A percentile compares a stretch with the other conserved stretches of the same genome.
Conservation (phyloP, 2,329 filamentous ascomycete genomes). For the Mycosphaerella sp. region DNA sequence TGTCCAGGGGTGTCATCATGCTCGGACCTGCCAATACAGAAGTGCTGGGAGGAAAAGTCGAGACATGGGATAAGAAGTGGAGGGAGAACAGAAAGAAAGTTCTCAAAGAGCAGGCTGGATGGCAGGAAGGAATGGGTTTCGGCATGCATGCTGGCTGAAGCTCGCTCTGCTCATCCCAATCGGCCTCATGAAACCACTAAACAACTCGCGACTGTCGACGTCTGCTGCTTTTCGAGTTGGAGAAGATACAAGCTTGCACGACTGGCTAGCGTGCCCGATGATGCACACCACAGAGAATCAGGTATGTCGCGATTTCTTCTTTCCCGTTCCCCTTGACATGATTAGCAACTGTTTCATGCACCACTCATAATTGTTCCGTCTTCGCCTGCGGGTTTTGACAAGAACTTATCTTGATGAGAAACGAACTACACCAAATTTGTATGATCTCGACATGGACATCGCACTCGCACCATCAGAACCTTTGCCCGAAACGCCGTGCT, state of each 20-base stretch:
- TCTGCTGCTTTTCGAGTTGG: not conserved
- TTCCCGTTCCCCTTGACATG: not conserved
- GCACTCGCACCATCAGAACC: not conserved
- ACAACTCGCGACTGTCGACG: not conserved
- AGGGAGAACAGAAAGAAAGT: conserved; percentile 61
- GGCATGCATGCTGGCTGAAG: conserved; percentile 3
- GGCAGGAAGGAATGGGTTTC: conserved; percentile 15
- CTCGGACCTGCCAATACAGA: conserved; percentile 62
- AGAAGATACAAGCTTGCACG: not conserved
- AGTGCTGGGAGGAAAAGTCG: conserved; percentile 84
- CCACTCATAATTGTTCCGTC: conserved; percentile 10
- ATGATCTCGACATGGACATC: conserved; percentile 5
- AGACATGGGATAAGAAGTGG: conserved; percentile 74
- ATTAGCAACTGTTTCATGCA: conserved; percentile 14
- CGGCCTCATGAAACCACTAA: not conserved
- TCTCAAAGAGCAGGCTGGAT: conserved; percentile 49
- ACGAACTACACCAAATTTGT: conserved; percentile 12
- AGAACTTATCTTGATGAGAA: conserved; percentile 10
- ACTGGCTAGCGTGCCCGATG: not conserved
- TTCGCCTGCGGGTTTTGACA: conserved; percentile 11
- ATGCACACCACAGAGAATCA: not conserved
- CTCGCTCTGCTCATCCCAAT: not conserved
- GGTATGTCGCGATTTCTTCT: not conserved
- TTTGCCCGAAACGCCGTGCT: not conserved
- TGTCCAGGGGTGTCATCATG: conserved; percentile 72